These are phyloP conservation scores for Areca catechu DNA, from an alignment of 176 grass and related monocot genomes.

Conservation along the genomic window DNA sequence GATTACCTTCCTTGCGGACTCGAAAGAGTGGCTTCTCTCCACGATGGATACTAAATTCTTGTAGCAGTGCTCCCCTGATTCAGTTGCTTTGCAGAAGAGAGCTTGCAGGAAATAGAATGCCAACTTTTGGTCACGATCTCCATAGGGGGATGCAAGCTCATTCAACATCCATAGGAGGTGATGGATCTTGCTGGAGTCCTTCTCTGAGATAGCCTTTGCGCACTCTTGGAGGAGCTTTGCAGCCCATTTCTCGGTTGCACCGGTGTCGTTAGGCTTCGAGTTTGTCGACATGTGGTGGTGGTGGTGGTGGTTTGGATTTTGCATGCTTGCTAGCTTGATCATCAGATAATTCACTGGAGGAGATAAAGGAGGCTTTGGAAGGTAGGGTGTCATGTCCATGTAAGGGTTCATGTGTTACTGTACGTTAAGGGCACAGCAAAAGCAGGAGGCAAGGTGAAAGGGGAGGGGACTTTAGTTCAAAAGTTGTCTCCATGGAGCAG, in stretches of 20 bases:
- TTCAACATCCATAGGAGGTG: slow-evolving; percentile 12
- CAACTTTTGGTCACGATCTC: background rate
- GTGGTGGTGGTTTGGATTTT: too few species aligned
- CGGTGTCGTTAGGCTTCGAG: background rate
- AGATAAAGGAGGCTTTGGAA: background rate
- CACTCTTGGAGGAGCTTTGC: slow-evolving; percentile 1
- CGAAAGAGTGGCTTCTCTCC: background rate
- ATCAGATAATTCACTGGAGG: background rate
- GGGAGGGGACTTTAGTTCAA: too few species aligned
- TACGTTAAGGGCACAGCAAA: background rate
- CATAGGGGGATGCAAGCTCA: slow-evolving; percentile 1
- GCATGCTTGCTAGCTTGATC: background rate
- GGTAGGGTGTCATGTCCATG: background rate
- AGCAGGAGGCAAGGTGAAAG: background rate
- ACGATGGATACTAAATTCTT: background rate
- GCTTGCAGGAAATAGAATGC: slow-evolving; percentile 1
- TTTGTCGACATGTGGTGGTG: too few species aligned
- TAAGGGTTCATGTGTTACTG: background rate
- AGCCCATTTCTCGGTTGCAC: background rate
- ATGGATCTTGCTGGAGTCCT: slow-evolving; percentile 2
- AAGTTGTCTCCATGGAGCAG: too few species aligned
- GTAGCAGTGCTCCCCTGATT: background rate
- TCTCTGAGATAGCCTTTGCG: background rate
- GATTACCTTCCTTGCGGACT: background rate
- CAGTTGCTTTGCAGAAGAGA: slow-evolving; percentile 2